Conservation (phyloP, 164 flowering plant genomes). For the Annona cherimola region DNA sequence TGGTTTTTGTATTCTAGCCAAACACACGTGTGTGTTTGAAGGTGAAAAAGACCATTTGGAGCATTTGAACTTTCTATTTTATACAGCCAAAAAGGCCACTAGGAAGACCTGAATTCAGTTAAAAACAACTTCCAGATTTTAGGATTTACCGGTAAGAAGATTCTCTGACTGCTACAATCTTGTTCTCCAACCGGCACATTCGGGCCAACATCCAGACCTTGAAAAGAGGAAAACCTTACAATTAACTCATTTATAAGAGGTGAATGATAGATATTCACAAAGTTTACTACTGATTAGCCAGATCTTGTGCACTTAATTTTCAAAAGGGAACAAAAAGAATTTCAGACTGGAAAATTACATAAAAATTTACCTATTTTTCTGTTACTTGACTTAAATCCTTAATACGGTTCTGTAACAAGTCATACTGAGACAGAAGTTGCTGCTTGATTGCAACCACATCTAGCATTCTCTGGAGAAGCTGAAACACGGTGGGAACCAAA, state of each 20-base stretch:
- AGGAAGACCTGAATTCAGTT: not conserved
- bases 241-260: not conserved
- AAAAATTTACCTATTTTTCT: slow-evolving; percentile 72
- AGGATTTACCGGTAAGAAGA: slow-evolving; percentile 80
- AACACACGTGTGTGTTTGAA: too few species aligned
- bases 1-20: too few species aligned
- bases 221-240: slow-evolving; percentile 8
- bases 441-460: slow-evolving; percentile 76
- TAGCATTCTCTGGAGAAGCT: slow-evolving; percentile 75
- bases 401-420: slow-evolving; percentile 75
- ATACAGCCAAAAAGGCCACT: too few species aligned
- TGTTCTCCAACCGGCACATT: slow-evolving; percentile 94
- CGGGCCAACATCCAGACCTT: slow-evolving; percentile 98
- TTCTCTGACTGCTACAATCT: slow-evolving; percentile 94
- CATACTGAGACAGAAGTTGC: slow-evolving; percentile 86
- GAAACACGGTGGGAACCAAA: slow-evolving; percentile 9
- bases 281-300: not conserved
- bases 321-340: not conserved
- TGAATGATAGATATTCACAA: not conserved
- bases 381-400: slow-evolving; percentile 70
- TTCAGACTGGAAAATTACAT: not conserved
- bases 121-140: not conserved
- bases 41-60: too few species aligned
- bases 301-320: not conserved
- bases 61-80: too few species aligned